Base-by-base conservation (phyloP, 345 rosid species). In the Balakata baccata region DNA sequence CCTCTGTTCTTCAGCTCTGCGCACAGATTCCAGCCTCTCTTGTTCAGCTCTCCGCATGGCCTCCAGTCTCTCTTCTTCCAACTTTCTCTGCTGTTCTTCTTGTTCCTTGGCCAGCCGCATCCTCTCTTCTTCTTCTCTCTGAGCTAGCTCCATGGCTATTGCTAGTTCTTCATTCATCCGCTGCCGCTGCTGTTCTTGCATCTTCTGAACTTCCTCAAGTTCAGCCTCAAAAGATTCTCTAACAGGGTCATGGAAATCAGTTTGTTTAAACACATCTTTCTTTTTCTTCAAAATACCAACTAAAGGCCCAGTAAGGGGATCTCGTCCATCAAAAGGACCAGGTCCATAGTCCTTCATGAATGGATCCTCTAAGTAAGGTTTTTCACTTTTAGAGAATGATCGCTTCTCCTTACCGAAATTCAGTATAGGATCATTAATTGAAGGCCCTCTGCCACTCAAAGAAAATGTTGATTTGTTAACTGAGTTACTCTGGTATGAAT, bases 221-320 rank as follows among this genome's bases (percentile, higher is more conserved):
- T 96, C 99, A 79, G 98, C 99, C 86, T 96, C 99, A 82, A 96
- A 96, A 66, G 98, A 93, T 68, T 93, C 99, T 73, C 98, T 85
- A 18, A 87, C 92, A 81, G 99, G 98, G 43, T 96, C 99, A 79
- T 87, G 92, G 78, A 93, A 90, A 85, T 93, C 91, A 18, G 89
- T 74, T 78, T 87, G 94, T 75, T 89, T 92, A 54, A 80, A 64
- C 60, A 81, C 79, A 65, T 91, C 96, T 80, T 91, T 93, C 88
- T 87, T 96, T 88, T 89, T 89, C 84, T 90, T 93, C 74, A 87
- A 79, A 68, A 91, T 85, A 61, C 94, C 90, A 20, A 87, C 89
- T 64, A 89, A 84, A 73, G 79, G 82, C 46, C 85, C 86, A 66
- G 92, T 66, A 82, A 92, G 87, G 22, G 90, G 90, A 89, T 92